A percentile compares a stretch with the other conserved stretches of the same genome.
phyloP scores from a whole-genome alignment of 306 rosid species.

The Cotoneaster glaucophyllus region DNA sequence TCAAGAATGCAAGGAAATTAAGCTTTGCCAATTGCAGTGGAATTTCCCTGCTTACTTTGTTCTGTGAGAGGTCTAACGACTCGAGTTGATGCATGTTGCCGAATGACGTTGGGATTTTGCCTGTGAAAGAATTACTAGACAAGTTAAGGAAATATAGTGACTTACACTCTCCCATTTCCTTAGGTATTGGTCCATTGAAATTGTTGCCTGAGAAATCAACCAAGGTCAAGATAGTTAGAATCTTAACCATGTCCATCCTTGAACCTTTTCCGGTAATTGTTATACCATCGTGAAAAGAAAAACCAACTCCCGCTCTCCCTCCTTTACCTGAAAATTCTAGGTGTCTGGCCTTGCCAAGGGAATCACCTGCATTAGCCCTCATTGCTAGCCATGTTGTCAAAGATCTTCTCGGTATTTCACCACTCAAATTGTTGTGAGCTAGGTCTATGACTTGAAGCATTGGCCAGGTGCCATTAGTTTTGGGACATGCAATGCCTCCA shows the following conservation, averaged over 20 bases:
- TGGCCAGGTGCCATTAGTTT: no score
- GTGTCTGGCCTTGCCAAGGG: no score
- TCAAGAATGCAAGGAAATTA: constrained; percentile 10
- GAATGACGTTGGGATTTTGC: no score
- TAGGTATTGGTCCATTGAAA: background rate
- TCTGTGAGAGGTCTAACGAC: background rate
- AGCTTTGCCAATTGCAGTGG: background rate
- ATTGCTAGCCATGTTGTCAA: no score
- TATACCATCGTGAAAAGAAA: background rate
- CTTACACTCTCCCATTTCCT: background rate
- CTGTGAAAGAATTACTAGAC: constrained; percentile 1
- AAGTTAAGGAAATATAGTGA: constrained; percentile 6
- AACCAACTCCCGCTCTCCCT: no score
- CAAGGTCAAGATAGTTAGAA: background rate
- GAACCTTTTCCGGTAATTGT: background rate
- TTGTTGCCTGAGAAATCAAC: no score
- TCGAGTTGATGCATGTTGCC: no score
- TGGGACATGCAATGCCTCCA: background rate
- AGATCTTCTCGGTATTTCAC: no score
- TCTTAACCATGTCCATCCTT: background rate
- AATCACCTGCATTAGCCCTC: no score
- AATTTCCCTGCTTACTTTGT: constrained; percentile 15
- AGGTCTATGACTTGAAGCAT: no score
- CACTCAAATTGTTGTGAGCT: no score
- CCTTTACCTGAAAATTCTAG: no score